Evolutionary conservation across 2,329 filamentous ascomycete genomes (phyloP), one percentile per base, ranked within the genome.

Genomic region (Dendrostoma leiphaemia): DNA sequence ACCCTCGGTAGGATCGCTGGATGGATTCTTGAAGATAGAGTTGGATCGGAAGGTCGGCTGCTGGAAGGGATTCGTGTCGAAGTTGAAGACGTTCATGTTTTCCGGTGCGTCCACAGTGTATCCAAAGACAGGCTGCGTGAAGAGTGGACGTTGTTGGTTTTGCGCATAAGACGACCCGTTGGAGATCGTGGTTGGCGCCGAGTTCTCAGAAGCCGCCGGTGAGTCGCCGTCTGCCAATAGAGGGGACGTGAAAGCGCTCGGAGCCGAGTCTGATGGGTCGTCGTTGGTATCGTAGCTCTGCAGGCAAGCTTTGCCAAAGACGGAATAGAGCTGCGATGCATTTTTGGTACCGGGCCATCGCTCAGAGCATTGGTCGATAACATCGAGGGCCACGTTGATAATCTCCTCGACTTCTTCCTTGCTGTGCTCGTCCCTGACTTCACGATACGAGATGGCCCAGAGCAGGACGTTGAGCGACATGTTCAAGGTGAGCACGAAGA

Each of bases 301-400:
- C 64, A 97, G 76, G 64, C 92, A 96, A 12, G 92, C 91, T 54
- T 82, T 84, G 45, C 93, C 87, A 47, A 99, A 83, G 59, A 90
- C 91, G n/a, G 82, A 79, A 66, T 97, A 97, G 12, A 97, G 81
- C 62, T 94, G 84, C 9, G 90, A 85, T 3, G 92, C 91, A 15
- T 91, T 89, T 35, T 86, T 82, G 2, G 93, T 91, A 10, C 93
- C 94, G 0, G 94, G 94, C 94, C 94, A 97, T 57, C 92, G 82
- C 64, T 93, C 89, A 0, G 89, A 88, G 54, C 90, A 92, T 53
- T 88, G 83, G 54, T 86, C 81, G 57, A 97, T 87, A 4, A 89
- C 88, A 49, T 92, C 87, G 55, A 97, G 75, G 0, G 90, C 89
- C 19, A 85, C 81, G 45, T 86, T 80, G 40, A 96, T 79, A 61